Conservation (phyloP, 2,329 filamentous ascomycete genomes). For the Tolypocladium pustulatum region DNA sequence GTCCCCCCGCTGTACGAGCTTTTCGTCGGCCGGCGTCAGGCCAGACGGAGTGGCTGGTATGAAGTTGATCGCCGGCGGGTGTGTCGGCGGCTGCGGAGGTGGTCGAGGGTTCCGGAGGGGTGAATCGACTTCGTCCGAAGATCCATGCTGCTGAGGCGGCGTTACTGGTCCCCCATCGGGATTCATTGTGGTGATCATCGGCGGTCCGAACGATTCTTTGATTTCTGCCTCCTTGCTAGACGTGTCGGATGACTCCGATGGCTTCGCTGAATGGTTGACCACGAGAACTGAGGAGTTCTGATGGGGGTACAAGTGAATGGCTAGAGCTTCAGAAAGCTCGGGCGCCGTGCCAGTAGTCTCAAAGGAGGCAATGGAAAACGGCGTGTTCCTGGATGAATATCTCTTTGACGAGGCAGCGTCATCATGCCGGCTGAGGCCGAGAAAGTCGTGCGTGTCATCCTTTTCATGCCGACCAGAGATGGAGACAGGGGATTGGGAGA, state of each 20-base stretch:
- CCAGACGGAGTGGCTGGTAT: conserved; percentile 54
- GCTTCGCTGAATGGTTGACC: conserved; percentile 44
- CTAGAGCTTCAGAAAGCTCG: conserved; percentile 52
- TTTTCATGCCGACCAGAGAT: conserved; percentile 18
- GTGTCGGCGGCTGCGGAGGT: conserved; percentile 41
- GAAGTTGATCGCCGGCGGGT: conserved; percentile 39
- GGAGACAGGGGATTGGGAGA: neutral
- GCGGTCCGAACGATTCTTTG: conserved; percentile 15
- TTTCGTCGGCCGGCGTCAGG: conserved; percentile 43
- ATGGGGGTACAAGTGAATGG: conserved; percentile 51
- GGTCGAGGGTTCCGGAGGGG: conserved; percentile 50
- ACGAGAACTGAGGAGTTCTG: conserved; percentile 54
- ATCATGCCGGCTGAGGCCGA: conserved; percentile 39
- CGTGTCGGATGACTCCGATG: conserved; percentile 33
- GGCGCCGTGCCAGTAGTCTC: conserved; percentile 52
- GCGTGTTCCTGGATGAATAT: conserved; percentile 46
- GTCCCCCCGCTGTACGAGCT: conserved; percentile 40
- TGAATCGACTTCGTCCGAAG: conserved; percentile 46
- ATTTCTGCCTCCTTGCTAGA: conserved; percentile 12
- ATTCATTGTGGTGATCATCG: conserved; percentile 27
- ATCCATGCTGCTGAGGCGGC: conserved; percentile 38
- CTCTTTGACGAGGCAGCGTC: conserved; percentile 43
- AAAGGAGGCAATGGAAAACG: conserved; percentile 51
- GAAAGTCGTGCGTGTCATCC: conserved; percentile 20
- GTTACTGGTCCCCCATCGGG: conserved; percentile 35